A percentile compares a stretch with the other conserved stretches of the same genome.
phyloP scores from a whole-genome alignment of 2,329 filamentous ascomycete genomes.

The Alternaria consortialis region DNA sequence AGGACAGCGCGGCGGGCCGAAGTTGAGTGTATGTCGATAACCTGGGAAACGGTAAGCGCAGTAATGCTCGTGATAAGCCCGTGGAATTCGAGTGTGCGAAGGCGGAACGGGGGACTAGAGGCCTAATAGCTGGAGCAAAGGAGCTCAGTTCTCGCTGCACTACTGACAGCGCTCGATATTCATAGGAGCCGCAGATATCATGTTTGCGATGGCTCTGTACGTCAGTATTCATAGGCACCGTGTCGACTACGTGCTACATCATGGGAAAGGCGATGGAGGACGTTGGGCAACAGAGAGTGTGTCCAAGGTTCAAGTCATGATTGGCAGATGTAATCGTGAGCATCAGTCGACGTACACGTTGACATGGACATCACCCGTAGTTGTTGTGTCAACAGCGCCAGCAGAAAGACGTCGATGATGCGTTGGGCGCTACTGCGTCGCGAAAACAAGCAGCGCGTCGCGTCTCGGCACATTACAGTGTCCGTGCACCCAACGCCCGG shows the following conservation, averaged over 20 bases:
- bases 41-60: slow-evolving; percentile 10
- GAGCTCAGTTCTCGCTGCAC: slow-evolving; percentile 4
- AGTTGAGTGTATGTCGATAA: slow-evolving; percentile 5
- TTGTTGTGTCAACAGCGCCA: neutral
- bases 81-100: slow-evolving; percentile 13
- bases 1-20: slow-evolving; percentile 11
- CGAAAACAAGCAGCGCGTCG: neutral
- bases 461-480: neutral
- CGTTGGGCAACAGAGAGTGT: neutral
- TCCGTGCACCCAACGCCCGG: too few species aligned
- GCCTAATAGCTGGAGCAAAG: slow-evolving; percentile 3
- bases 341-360: neutral
- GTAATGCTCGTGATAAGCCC: slow-evolving; percentile 12
- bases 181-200: neutral
- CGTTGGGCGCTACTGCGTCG: neutral
- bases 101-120: slow-evolving; percentile 9
- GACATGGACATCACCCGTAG: neutral
- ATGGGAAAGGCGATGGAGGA: neutral
- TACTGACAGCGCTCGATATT: neutral
- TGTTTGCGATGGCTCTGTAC: neutral
- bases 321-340: neutral
- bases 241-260: neutral
- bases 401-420: neutral
- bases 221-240: neutral
- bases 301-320: neutral